Percentiles rank a stretch among this genome's conserved stretches.
Evolutionary conservation across 345 rosid genomes (phyloP).

Genomic region (Salix suchowensis): DNA sequence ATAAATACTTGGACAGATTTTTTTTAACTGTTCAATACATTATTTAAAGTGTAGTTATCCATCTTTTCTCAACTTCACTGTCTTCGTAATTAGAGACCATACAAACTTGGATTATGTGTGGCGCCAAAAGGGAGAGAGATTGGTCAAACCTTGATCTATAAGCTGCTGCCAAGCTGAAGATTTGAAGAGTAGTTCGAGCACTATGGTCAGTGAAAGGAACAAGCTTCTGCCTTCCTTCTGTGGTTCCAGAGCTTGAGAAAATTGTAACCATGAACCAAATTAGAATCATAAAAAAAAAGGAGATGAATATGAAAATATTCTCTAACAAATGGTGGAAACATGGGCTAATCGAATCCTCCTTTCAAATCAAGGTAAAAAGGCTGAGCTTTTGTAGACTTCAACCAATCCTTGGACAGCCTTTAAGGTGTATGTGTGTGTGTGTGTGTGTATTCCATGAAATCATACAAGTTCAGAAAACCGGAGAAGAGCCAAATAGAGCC

Average conservation of each 20-base stretch:
- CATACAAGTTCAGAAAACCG: background rate
- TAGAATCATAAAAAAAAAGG: constrained; percentile 5
- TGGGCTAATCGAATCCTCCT: background rate
- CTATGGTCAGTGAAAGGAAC: constrained; percentile 80
- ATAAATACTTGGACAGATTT: background rate
- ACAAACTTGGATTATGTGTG: background rate
- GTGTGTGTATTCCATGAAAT: background rate
- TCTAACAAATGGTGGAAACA: background rate
- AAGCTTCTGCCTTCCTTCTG: constrained; percentile 82
- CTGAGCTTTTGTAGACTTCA: background rate
- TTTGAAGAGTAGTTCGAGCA: constrained; percentile 70
- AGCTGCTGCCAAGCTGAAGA: constrained; percentile 77
- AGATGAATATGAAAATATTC: background rate
- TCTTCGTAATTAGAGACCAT: background rate
- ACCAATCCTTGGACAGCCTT: background rate
- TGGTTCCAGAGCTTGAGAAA: constrained; percentile 75
- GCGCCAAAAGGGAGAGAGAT: background rate
- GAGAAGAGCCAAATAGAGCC: background rate
- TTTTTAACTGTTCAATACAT: background rate
- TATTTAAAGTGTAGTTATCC: background rate
- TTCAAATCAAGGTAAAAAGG: background rate
- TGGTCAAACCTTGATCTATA: constrained; percentile 63
- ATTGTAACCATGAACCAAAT: background rate
- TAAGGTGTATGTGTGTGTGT: background rate
- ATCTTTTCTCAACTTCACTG: background rate